A percentile compares a stretch with the other conserved stretches of the same genome.
phyloP scores from a whole-genome alignment of 257 asterid genomes.

The Ballota nigra region DNA sequence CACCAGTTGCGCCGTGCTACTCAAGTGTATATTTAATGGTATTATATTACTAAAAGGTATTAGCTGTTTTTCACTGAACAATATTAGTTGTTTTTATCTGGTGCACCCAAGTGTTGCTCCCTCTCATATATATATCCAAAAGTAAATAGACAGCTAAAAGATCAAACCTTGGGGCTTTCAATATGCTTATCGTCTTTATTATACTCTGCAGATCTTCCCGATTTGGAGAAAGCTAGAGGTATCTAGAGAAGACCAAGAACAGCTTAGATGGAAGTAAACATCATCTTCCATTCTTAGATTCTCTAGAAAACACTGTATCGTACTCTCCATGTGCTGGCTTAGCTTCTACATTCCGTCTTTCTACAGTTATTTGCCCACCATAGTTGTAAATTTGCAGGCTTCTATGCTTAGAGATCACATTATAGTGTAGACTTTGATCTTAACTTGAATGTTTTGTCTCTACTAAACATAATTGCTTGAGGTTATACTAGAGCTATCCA shows the following conservation, averaged over 20 bases:
- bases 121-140: no score
- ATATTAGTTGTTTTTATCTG: no score
- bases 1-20: no score
- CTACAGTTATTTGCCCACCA: neutral
- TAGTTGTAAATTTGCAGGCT: slow-evolving; percentile 8
- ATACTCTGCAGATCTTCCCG: slow-evolving; percentile 74
- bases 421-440: slow-evolving; percentile 24
- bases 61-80: no score
- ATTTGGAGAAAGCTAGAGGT: slow-evolving; percentile 77
- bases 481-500: neutral
- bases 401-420: slow-evolving; percentile 17
- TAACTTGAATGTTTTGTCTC: neutral
- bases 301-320: neutral
- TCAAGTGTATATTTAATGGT: no score
- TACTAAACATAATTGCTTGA: neutral
- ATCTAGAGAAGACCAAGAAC: slow-evolving; percentile 20
- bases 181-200: neutral
- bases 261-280: slow-evolving; percentile 9
- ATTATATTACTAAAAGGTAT: no score
- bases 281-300: neutral
- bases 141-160: no score
- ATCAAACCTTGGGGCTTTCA: neutral
- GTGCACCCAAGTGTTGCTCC: no score
- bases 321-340: neutral
- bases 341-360: neutral